Conservation (phyloP, 2,329 filamentous ascomycete genomes). For the Lecanoromycetidae sp. region DNA sequence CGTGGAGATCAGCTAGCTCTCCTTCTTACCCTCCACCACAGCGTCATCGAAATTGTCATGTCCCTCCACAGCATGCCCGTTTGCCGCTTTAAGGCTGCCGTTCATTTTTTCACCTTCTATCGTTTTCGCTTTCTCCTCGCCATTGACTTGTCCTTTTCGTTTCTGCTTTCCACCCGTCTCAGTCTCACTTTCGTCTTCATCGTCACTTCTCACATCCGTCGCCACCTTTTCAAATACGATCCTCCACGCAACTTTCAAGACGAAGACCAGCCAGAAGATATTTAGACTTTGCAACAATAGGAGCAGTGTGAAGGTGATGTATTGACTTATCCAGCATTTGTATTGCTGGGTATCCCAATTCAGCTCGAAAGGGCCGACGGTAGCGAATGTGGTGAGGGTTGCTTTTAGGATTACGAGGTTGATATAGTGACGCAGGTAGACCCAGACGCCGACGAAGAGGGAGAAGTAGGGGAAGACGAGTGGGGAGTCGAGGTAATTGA, state of each 20-base stretch:
- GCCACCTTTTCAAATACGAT: constrained; percentile 28
- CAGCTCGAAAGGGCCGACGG: constrained; percentile 35
- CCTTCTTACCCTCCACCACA: constrained; percentile 1
- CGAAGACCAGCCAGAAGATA: constrained; percentile 36
- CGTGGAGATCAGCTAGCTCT: too few species aligned
- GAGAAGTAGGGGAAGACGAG: constrained; percentile 76
- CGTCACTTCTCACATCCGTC: constrained; percentile 18
- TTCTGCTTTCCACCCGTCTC: constrained; percentile 9
- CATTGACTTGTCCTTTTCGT: not conserved
- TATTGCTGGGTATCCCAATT: constrained; percentile 40
- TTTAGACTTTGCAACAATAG: constrained; percentile 35
- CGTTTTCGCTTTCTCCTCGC: not conserved
- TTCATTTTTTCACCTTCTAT: constrained; percentile 2
- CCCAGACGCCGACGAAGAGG: constrained; percentile 70
- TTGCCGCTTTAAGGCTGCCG: not conserved
- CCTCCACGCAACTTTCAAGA: constrained; percentile 33
- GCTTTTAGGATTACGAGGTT: constrained; percentile 38
- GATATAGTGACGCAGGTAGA: constrained; percentile 72
- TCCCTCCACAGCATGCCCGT: not conserved
- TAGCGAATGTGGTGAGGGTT: constrained; percentile 35
- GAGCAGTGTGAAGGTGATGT: constrained; percentile 34
- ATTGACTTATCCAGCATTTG: constrained; percentile 38
- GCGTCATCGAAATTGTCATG: not conserved
- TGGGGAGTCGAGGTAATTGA: constrained; percentile 77
- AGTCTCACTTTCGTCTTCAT: constrained; percentile 18